A percentile compares a stretch with the other conserved stretches of the same genome.
Evolutionary conservation across 768 basidiomycete species (phyloP).

Genomic region (Termitomyces sp.): DNA sequence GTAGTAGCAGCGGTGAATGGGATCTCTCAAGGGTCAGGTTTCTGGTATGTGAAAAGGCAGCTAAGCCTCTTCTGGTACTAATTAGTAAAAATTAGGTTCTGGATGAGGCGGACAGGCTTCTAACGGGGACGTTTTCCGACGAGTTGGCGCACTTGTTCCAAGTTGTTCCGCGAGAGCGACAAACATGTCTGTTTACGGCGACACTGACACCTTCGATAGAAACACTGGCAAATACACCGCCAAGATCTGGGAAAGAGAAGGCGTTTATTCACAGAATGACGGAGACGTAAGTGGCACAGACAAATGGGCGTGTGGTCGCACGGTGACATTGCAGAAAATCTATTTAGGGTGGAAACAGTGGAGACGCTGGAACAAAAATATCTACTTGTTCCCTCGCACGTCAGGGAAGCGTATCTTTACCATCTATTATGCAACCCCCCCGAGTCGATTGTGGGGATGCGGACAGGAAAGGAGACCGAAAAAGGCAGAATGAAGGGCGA

Average conservation of each 20-base stretch:
- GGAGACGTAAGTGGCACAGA: slow-evolving; percentile 48
- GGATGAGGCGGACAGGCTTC: slow-evolving; percentile 93
- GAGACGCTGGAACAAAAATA: slow-evolving; percentile 84
- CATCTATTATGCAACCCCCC: slow-evolving; percentile 88
- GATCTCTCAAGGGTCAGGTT: slow-evolving; percentile 80
- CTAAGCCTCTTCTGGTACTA: neutral
- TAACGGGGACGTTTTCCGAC: slow-evolving; percentile 84
- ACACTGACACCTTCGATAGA: slow-evolving; percentile 89
- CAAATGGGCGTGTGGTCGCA: neutral
- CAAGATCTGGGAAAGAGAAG: slow-evolving; percentile 76
- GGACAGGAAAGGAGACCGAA: slow-evolving; percentile 23
- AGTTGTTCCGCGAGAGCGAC: slow-evolving; percentile 77
- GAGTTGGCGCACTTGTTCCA: slow-evolving; percentile 78
- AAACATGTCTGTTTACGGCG: slow-evolving; percentile 96
- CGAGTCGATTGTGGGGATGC: slow-evolving; percentile 64
- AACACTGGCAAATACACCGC: slow-evolving; percentile 62
- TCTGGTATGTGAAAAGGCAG: slow-evolving; percentile 48
- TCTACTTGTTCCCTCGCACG: slow-evolving; percentile 89
- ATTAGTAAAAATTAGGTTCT: slow-evolving; percentile 53
- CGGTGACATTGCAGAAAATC: slow-evolving; percentile 3
- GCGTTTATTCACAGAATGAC: slow-evolving; percentile 83
- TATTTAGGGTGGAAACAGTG: slow-evolving; percentile 79
- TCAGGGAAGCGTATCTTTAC: slow-evolving; percentile 89
- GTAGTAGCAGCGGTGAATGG: slow-evolving; percentile 78
- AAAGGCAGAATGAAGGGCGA: slow-evolving; percentile 30